These are phyloP conservation scores for Verticillium isaacii DNA, from an alignment of 2,329 filamentous ascomycete genomes.

Conservation along the genomic window DNA sequence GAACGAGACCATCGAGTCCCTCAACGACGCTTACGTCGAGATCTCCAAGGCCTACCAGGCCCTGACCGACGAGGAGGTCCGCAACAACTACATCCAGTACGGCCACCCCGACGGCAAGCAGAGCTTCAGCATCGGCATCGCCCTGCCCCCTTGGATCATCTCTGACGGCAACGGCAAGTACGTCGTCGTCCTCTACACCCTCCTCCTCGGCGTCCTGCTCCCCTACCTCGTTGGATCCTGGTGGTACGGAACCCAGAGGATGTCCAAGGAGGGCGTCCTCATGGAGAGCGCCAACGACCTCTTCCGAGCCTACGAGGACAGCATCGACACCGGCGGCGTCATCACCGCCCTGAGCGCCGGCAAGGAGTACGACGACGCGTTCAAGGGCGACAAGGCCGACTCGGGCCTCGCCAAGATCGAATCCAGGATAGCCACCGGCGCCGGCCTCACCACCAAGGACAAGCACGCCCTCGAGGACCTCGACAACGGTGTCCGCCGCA, in stretches of 20 bases:
- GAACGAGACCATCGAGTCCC: conserved; percentile 80
- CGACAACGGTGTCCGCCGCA: conserved; percentile 75
- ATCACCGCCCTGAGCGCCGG: conserved; percentile 78
- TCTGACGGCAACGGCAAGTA: conserved; percentile 95
- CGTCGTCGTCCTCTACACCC: conserved; percentile 82
- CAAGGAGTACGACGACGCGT: conserved; percentile 73
- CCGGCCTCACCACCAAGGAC: conserved; percentile 67
- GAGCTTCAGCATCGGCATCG: conserved; percentile 96
- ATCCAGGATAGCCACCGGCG: conserved; percentile 63
- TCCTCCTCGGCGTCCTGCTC: conserved; percentile 81
- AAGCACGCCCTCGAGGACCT: conserved; percentile 71
- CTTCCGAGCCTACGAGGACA: conserved; percentile 88
- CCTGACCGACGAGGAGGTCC: conserved; percentile 92
- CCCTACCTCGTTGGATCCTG: conserved; percentile 93
- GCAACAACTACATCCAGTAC: conserved; percentile 94
- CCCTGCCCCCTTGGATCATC: conserved; percentile 86
- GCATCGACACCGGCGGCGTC: conserved; percentile 74
- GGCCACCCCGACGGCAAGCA: conserved; percentile 98
- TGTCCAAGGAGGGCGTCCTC: conserved; percentile 89
- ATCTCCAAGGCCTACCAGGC: conserved; percentile 98
- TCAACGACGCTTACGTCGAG: conserved; percentile 89
- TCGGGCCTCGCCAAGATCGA: conserved; percentile 79
- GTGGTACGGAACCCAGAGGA: conserved; percentile 96
- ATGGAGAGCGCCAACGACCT: conserved; percentile 92
- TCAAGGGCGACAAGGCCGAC: conserved; percentile 76